Evolutionary conservation across 2,329 filamentous ascomycete species (phyloP), one percentile per base, ranked within the genome.

Genomic region (Torrubiella hemipterigena): DNA sequence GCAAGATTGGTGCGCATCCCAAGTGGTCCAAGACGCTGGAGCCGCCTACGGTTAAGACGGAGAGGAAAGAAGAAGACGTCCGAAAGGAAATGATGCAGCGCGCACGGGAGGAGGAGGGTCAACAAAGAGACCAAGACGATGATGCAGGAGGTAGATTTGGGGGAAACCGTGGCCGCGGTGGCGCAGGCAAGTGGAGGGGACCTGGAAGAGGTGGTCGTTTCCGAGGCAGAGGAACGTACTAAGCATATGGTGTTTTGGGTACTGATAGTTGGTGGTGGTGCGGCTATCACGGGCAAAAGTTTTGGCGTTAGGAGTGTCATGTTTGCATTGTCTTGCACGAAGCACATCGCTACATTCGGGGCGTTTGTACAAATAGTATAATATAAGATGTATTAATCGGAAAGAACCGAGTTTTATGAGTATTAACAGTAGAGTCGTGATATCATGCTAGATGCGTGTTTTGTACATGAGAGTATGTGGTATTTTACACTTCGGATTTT

Each of bases 1-100:
- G 91, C 58, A 77, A 75, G 49, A 73, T 80, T 40, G 83, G 83
- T 14, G 80, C 84, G 6, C 91, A 98, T 55, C 77, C 89, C 4
- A 71, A 77, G 37, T 96, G 84, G 77, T 73, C 77, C 16, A 73
- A 73, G 47, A 77, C 87, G 40, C 60, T 86, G 23, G 79, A 84
- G 51, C 81, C 79, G 61, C 84, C 80, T 7, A 73, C 72, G 18
- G 76, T 81, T 40, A 82, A 79, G 62, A 63, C 69, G 12, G 69
- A 73, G 31, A 72, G 75, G 45, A 73, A 75, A 42, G 70, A 60
- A 53, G 71, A 63, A 15, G 54, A 55, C 14, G 23, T 38, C 5
- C 44, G 39, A 43, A 54, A 40, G 42, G 59, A 52, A 16, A 36
- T 42, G 33, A 31, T 39, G 23, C 43, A 37, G 30, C n/a, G n/a